Percentiles rank a stretch among this genome's conserved stretches.
phyloP scores from a whole-genome alignment of 345 rosid species.

The Eucalyptus globulus region DNA sequence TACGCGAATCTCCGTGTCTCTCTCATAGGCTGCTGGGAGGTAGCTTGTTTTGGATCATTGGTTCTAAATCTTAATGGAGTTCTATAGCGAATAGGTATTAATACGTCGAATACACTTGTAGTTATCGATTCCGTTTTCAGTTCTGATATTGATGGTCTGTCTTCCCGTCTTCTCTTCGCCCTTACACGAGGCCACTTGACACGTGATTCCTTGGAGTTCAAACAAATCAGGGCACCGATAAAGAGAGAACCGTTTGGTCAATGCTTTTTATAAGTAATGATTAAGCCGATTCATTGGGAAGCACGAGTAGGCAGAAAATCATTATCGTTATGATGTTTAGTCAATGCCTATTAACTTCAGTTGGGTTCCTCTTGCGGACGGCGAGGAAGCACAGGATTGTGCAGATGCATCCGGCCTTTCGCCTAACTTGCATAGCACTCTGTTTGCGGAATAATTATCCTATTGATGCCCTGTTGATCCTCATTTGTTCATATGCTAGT shows the following conservation, averaged over 20 bases:
- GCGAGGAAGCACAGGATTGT: not conserved
- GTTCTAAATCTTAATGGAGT: not conserved
- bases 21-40: accelerated
- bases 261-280: not conserved
- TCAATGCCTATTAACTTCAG: not conserved
- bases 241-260: not conserved
- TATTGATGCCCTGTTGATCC: too few relatives aligned
- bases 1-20: not conserved
- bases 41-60: not conserved
- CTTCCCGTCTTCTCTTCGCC: not conserved
- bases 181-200: not conserved
- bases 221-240: not conserved
- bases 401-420: not conserved
- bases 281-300: not conserved
- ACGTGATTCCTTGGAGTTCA: not conserved
- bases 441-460: not conserved
- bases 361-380: not conserved
- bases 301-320: not conserved
- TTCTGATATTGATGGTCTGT: not conserved
- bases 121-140: not conserved
- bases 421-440: not conserved
- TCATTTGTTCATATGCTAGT: not conserved
- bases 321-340: not conserved
- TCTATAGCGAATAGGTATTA: not conserved
- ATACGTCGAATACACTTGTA: not conserved